These are phyloP conservation scores for Backusella luteola DNA, from an alignment of 192 early-diverging fungal genomes.

Conservation along the genomic window DNA sequence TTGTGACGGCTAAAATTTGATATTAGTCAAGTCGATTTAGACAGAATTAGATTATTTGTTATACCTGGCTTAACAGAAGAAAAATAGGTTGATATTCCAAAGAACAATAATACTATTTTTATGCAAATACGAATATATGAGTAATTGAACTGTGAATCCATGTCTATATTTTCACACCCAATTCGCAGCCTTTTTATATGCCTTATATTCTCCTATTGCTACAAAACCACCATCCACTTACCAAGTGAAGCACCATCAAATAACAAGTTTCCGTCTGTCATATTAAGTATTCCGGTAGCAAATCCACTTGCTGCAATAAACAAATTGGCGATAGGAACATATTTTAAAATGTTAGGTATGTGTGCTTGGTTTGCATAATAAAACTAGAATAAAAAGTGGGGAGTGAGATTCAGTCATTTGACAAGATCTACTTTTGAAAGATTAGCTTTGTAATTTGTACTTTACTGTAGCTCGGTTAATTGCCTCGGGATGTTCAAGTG, in stretches of 20 bases:
- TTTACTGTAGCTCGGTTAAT: constrained; percentile 25
- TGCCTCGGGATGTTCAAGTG: constrained; percentile 14
- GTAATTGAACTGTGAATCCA: not conserved
- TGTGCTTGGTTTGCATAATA: constrained; percentile 28
- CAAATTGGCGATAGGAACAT: constrained; percentile 22
- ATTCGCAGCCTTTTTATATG: not conserved
- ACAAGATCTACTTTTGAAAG: not conserved
- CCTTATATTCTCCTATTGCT: not conserved
- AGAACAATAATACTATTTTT: constrained; percentile 12
- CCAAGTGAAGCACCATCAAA: constrained; percentile 31
- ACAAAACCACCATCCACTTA: not conserved
- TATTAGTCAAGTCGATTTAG: constrained; percentile 4
- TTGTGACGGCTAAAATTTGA: constrained; percentile 1
- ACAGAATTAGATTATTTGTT: not conserved
- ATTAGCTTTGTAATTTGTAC: not conserved
- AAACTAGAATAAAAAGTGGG: not conserved
- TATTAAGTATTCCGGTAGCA: constrained; percentile 19
- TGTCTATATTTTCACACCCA: not conserved
- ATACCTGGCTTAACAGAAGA: constrained; percentile 19
- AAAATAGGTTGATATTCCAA: constrained; percentile 18
- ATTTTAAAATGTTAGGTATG: constrained; percentile 22
- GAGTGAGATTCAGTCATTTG: not conserved
- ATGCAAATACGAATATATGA: not conserved
- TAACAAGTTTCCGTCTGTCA: constrained; percentile 27
- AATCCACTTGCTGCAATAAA: constrained; percentile 24